A percentile compares a stretch with the other conserved stretches of the same genome.
Evolutionary conservation across 352 stramenopile species (phyloP).

Genomic region (Thraustochytrium sp.): DNA sequence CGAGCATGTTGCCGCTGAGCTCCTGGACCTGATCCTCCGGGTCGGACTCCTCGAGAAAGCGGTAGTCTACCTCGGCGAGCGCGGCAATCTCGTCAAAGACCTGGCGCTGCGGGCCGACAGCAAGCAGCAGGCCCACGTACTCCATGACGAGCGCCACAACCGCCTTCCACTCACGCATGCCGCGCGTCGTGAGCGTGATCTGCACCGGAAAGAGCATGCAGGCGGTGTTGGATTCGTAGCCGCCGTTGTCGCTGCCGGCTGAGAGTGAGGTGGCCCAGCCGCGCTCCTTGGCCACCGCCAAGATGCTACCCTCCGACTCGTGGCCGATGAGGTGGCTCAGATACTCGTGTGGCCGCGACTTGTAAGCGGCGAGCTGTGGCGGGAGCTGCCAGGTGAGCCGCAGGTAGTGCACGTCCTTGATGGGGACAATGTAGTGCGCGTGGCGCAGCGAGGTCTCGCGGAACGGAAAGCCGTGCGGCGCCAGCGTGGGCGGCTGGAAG

Average conservation of each 20-base stretch:
- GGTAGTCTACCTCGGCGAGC: conserved; percentile 24
- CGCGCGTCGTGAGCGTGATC: conserved; percentile 29
- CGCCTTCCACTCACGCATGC: conserved; percentile 8
- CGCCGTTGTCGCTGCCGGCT: not conserved
- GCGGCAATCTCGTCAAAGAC: conserved; percentile 25
- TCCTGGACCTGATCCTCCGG: conserved; percentile 24
- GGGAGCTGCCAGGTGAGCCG: conserved; percentile 31
- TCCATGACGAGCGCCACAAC: conserved; percentile 37
- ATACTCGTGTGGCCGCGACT: conserved; percentile 4
- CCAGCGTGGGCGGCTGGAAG: not conserved
- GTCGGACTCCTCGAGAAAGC: conserved; percentile 41
- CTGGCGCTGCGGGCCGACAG: conserved; percentile 1
- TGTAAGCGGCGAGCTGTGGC: not conserved
- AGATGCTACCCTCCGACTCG: conserved; percentile 10
- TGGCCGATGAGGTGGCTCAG: conserved; percentile 14
- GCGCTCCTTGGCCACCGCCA: not conserved
- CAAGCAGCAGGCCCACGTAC: conserved; percentile 22
- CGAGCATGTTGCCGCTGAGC: conserved; percentile 15
- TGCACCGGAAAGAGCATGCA: conserved; percentile 26
- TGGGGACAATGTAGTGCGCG: conserved; percentile 33
- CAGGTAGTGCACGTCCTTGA: conserved; percentile 24
- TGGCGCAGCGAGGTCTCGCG: not conserved
- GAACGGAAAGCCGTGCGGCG: not conserved
- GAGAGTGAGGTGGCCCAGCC: conserved; percentile 15
- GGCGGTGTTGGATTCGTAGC: conserved; percentile 28